phyloP scores from a whole-genome alignment of 305 asterid genomes.

The Lippia alba region DNA sequence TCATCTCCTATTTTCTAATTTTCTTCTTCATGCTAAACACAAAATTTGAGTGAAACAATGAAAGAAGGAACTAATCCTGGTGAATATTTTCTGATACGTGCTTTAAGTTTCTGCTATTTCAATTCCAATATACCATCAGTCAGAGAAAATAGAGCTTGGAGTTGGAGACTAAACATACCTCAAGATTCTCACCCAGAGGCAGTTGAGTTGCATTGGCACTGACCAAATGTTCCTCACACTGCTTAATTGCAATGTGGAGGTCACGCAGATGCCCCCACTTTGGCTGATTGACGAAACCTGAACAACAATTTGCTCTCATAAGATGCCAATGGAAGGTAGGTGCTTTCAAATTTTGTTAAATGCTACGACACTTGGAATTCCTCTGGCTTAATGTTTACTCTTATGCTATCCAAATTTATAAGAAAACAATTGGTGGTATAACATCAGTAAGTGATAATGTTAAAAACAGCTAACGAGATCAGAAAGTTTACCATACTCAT shows the following conservation, averaged over 20 bases:
- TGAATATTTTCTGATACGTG: too few species aligned
- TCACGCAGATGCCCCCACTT: constrained; percentile 89
- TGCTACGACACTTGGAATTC: constrained; percentile 3
- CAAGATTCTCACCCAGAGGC: constrained; percentile 73
- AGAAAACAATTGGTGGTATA: constrained; percentile 14
- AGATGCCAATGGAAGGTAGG: not conserved
- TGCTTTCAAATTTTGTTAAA: not conserved
- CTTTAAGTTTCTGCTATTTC: too few species aligned
- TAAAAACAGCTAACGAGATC: not conserved
- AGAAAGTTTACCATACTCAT: constrained; percentile 72
- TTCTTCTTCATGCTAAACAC: not conserved
- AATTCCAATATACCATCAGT: constrained; percentile 18
- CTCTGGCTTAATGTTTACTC: constrained; percentile 1
- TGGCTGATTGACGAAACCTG: constrained; percentile 75
- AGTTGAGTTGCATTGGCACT: constrained; percentile 58
- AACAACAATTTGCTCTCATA: constrained; percentile 23
- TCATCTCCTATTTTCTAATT: not conserved
- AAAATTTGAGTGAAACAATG: not conserved
- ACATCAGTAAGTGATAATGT: not conserved
- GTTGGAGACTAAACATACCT: constrained; percentile 47
- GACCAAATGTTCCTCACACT: constrained; percentile 78
- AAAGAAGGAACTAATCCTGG: too few species aligned
- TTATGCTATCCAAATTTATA: not conserved
- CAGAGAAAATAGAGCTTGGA: not conserved
- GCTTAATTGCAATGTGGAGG: constrained; percentile 70